A percentile compares a stretch with the other conserved stretches of the same genome.
Conservation (phyloP, 768 basidiomycete species). For the Thelephora ganbajun region DNA sequence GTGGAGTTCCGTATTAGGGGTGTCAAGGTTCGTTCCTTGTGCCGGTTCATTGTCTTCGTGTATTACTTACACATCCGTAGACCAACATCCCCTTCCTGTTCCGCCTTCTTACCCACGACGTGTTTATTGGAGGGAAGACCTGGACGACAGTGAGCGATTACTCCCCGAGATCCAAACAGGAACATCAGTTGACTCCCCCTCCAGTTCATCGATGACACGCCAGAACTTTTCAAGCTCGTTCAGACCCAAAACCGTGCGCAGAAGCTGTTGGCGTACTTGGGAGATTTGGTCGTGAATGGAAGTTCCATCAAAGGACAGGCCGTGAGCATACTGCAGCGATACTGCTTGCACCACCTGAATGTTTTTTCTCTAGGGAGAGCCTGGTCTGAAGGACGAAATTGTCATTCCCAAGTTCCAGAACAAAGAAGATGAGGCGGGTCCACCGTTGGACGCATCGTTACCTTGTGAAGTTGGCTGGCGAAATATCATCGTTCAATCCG, state of each 20-base stretch:
- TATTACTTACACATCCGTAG: constrained; percentile 22
- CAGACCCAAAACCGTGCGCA: constrained; percentile 97
- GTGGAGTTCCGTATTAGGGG: constrained; percentile 99
- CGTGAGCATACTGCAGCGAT: constrained; percentile 18
- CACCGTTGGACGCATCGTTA: constrained; percentile 61
- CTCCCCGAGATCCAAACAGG: neutral
- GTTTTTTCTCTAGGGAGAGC: constrained; percentile 50
- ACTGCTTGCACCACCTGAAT: neutral
- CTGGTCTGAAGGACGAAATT: constrained; percentile 84
- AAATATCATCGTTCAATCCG: constrained; percentile 95
- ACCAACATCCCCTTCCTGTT: constrained; percentile 99
- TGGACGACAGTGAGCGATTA: constrained; percentile 74
- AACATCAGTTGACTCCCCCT: neutral
- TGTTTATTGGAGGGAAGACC: constrained; percentile 92
- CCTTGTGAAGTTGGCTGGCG: constrained; percentile 92
- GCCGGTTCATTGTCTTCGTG: too few relatives aligned
- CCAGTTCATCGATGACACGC: constrained; percentile 98
- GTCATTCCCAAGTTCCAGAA: constrained; percentile 69
- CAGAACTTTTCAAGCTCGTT: constrained; percentile 97
- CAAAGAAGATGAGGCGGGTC: constrained; percentile 51
- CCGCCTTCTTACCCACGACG: constrained; percentile 90
- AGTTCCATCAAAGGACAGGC: constrained; percentile 93
- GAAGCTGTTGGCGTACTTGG: constrained; percentile 91
- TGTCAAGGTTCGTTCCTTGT: constrained; percentile 56
- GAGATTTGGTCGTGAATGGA: constrained; percentile 95